phyloP scores from a whole-genome alignment of 2,329 filamentous ascomycete genomes.

The Fusarium algeriense region DNA sequence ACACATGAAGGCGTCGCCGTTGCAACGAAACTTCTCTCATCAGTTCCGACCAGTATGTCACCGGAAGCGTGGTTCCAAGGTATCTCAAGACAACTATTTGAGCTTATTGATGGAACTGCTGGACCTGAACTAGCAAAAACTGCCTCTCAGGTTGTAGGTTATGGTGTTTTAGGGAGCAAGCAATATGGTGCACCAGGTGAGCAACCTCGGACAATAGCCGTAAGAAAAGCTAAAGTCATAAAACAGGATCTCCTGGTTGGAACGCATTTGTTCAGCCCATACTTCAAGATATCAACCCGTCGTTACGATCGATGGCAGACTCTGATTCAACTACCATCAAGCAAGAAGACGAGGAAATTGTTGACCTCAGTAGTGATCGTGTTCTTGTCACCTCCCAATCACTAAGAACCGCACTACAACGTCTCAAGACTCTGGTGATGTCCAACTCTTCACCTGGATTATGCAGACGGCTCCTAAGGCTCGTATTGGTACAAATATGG shows the following conservation, averaged over 20 bases:
- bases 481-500: slow-evolving; percentile 73
- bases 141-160: slow-evolving; percentile 57
- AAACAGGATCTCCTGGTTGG: slow-evolving; percentile 70
- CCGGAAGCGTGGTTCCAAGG: slow-evolving; percentile 70
- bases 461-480: slow-evolving; percentile 70
- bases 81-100: slow-evolving; percentile 71
- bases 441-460: slow-evolving; percentile 77
- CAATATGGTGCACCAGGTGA: slow-evolving; percentile 72
- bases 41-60: slow-evolving; percentile 66
- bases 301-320: slow-evolving; percentile 37
- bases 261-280: slow-evolving; percentile 70
- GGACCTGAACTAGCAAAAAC: slow-evolving; percentile 53
- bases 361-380: slow-evolving; percentile 59
- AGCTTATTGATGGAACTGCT: slow-evolving; percentile 68
- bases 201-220: neutral
- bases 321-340: slow-evolving; percentile 28
- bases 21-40: slow-evolving; percentile 71
- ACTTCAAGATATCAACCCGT: slow-evolving; percentile 63
- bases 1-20: slow-evolving; percentile 76
- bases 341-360: slow-evolving; percentile 53
- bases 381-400: slow-evolving; percentile 62
- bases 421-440: slow-evolving; percentile 67
- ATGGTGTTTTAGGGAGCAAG: slow-evolving; percentile 74
- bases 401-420: slow-evolving; percentile 64
- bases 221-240: neutral